phyloP scores from a whole-genome alignment of 805 yeast species.

The Nakazawaea anatomiae region DNA sequence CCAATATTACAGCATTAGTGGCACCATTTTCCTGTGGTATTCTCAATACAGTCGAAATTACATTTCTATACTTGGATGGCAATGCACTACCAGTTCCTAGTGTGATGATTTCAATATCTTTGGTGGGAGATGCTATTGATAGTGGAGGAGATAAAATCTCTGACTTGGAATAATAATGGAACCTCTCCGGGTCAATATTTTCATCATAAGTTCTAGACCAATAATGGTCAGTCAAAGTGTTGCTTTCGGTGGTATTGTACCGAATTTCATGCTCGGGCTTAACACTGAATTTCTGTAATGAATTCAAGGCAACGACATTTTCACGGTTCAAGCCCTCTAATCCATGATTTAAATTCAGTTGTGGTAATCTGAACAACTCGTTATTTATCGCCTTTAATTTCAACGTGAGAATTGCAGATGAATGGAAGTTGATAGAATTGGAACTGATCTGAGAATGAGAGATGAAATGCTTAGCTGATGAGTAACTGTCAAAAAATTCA shows the following conservation, averaged over 20 bases:
- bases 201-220: conserved; percentile 30
- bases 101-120: conserved; percentile 63
- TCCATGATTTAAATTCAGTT: not conserved
- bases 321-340: not conserved
- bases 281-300: conserved; percentile 22
- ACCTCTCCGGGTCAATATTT: conserved; percentile 22
- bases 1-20: conserved; percentile 51
- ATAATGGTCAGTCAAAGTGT: conserved; percentile 8
- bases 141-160: conserved; percentile 29
- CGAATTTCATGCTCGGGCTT: conserved; percentile 13
- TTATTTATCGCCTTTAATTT: conserved; percentile 52
- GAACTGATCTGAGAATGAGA: conserved; percentile 68
- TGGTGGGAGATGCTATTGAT: conserved; percentile 23
- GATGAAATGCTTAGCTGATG: conserved; percentile 53
- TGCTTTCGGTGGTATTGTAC: not conserved
- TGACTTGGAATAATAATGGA: conserved; percentile 20
- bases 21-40: conserved; percentile 40
- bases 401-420: conserved; percentile 46
- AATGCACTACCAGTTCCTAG: conserved; percentile 92
- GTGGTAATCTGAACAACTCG: conserved; percentile 36
- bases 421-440: conserved; percentile 51
- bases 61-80: conserved; percentile 83
- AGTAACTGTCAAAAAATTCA: conserved; percentile 44
- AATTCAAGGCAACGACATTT: conserved; percentile 21
- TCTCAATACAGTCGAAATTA: conserved; percentile 71